Conservation (phyloP, 176 grass and related monocot species). For the Poa pratensis region DNA sequence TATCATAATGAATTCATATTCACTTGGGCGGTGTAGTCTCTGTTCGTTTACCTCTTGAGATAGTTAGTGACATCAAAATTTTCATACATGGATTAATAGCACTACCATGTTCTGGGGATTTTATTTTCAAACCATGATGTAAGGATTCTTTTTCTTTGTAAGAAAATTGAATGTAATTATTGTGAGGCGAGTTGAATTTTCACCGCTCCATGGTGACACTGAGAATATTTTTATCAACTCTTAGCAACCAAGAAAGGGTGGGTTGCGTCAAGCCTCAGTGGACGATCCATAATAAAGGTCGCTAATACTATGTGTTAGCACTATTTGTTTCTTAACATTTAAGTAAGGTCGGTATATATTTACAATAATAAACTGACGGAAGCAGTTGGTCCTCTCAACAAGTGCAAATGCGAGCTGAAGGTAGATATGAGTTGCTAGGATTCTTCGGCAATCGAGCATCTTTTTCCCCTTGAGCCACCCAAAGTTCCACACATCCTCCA, state of each 20-base stretch:
- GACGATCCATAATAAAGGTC: not conserved
- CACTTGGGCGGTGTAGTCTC: not conserved
- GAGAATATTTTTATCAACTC: not conserved
- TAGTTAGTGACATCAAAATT: too few species aligned
- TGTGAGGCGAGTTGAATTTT: not conserved
- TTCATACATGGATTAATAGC: not conserved
- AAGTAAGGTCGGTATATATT: not conserved
- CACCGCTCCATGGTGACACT: not conserved
- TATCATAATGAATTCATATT: not conserved
- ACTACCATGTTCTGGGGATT: not conserved
- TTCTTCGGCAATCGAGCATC: not conserved
- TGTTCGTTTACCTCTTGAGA: not conserved
- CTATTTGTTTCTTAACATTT: not conserved
- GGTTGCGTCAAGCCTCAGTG: not conserved
- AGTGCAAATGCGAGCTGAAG: not conserved
- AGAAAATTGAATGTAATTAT: not conserved
- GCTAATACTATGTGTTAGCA: not conserved
- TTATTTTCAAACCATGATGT: not conserved
- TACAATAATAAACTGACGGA: not conserved
- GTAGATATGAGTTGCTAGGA: not conserved
- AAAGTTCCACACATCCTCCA: not conserved
- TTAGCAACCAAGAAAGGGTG: not conserved
- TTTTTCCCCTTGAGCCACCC: not conserved
- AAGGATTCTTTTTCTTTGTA: not conserved
- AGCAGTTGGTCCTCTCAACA: not conserved